phyloP scores from a whole-genome alignment of 768 basidiomycete species.

The Cystoderma amianthinum region DNA sequence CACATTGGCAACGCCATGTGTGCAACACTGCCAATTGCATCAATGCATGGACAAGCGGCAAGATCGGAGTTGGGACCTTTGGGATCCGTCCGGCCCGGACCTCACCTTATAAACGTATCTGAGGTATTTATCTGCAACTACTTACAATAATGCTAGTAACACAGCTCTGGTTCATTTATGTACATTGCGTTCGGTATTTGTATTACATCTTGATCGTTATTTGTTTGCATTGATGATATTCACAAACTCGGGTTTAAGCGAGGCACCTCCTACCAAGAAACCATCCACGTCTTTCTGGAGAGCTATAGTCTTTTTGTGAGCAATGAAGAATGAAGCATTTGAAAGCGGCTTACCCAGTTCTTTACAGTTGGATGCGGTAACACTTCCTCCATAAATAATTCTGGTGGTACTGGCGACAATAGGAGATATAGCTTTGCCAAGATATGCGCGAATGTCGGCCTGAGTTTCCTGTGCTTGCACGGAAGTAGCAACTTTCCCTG shows the following conservation, averaged over 20 bases:
- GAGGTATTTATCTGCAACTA: too few species aligned
- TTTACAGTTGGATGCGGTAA: slow-evolving; percentile 80
- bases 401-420: slow-evolving; percentile 68
- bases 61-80: too few species aligned
- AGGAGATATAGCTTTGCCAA: slow-evolving; percentile 56
- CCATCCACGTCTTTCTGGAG: slow-evolving; percentile 84
- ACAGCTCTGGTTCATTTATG: too few species aligned
- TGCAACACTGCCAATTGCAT: too few species aligned
- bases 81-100: too few species aligned
- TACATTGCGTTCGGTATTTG: too few species aligned
- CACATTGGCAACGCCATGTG: too few species aligned
- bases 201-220: too few species aligned
- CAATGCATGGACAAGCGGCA: too few species aligned
- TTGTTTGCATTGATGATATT: slow-evolving; percentile 77
- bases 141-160: too few species aligned
- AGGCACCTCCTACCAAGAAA: slow-evolving; percentile 97
- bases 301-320: slow-evolving; percentile 33
- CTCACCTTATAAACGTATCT: too few species aligned
- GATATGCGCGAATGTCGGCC: slow-evolving; percentile 70
- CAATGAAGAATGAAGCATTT: background rate
- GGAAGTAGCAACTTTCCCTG: slow-evolving; percentile 90
- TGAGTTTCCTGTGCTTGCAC: slow-evolving; percentile 94
- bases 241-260: slow-evolving; percentile 94
- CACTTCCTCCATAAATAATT: slow-evolving; percentile 95
- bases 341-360: slow-evolving; percentile 64